phyloP scores from a whole-genome alignment of 108 stramenopile species.

The Skeletonema grethae region DNA sequence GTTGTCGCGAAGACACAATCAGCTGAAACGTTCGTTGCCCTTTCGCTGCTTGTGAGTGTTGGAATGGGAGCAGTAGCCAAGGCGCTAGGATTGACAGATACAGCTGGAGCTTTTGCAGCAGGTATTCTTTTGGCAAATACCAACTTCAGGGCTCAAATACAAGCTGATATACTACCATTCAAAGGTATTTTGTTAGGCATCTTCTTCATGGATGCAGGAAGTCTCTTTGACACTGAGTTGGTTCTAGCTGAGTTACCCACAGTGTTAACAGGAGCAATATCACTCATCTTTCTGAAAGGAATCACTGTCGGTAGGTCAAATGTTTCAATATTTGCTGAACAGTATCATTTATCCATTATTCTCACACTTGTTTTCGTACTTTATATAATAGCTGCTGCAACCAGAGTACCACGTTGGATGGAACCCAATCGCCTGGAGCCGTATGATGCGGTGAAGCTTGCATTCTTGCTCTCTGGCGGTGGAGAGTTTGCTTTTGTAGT shows the following conservation, averaged over 20 bases:
- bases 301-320: slow-evolving; percentile 17
- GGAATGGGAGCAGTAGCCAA: slow-evolving; percentile 74
- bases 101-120: slow-evolving; percentile 82
- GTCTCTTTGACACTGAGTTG: slow-evolving; percentile 62
- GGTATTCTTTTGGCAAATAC: slow-evolving; percentile 80
- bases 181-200: slow-evolving; percentile 76
- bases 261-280: slow-evolving; percentile 53
- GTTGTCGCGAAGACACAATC: slow-evolving; percentile 61
- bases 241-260: slow-evolving; percentile 59
- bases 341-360: background rate
- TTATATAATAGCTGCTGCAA: slow-evolving; percentile 33
- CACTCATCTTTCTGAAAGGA: slow-evolving; percentile 59
- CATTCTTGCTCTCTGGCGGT: slow-evolving; percentile 64
- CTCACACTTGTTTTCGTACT: background rate
- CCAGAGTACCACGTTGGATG: slow-evolving; percentile 57
- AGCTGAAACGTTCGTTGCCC: slow-evolving; percentile 78
- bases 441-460: slow-evolving; percentile 55
- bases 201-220: slow-evolving; percentile 81
- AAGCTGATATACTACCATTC: slow-evolving; percentile 78
- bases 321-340: background rate
- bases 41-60: slow-evolving; percentile 62
- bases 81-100: slow-evolving; percentile 65
- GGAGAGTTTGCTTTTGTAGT: slow-evolving; percentile 83
- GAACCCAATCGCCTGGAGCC: slow-evolving; percentile 58
- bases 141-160: slow-evolving; percentile 77